Conservation (phyloP, 768 basidiomycete genomes). For the Suillus subaureus region DNA sequence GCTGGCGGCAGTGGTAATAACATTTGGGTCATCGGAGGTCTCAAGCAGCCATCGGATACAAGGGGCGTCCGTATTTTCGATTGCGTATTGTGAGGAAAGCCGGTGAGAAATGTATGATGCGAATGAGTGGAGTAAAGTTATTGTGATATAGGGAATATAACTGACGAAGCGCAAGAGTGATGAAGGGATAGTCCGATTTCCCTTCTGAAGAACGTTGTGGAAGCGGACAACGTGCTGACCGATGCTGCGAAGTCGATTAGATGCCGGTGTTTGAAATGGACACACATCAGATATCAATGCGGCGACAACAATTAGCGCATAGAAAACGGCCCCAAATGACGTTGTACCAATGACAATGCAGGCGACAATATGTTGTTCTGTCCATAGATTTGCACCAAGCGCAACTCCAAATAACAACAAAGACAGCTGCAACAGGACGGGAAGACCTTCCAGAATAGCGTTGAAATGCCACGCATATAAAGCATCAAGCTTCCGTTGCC, state of each 20-base stretch:
- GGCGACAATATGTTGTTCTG: conserved; percentile 12
- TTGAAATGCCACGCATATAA: conserved; percentile 22
- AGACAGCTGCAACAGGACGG: conserved; percentile 23
- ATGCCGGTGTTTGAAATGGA: conserved; percentile 24
- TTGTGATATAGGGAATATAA: conserved; percentile 1
- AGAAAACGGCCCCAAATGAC: conserved; percentile 18
- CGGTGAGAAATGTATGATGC: background rate
- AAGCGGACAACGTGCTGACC: background rate
- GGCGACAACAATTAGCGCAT: conserved; percentile 20
- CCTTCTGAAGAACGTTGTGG: conserved; percentile 3
- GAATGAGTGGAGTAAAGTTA: background rate
- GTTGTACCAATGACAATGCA: conserved; percentile 15
- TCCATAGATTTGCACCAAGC: conserved; percentile 19
- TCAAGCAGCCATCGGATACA: conserved; percentile 15
- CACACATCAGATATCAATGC: conserved; percentile 16
- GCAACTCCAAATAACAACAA: conserved; percentile 23
- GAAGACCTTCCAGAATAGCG: conserved; percentile 16
- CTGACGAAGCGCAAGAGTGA: conserved; percentile 10
- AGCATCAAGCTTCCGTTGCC: conserved; percentile 22
- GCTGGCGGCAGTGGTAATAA: conserved; percentile 14
- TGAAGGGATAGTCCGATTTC: background rate
- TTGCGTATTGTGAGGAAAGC: background rate
- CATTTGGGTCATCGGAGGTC: conserved; percentile 11
- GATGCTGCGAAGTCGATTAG: conserved; percentile 14
- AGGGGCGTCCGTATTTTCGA: conserved; percentile 6